A percentile compares a stretch with the other conserved stretches of the same genome.
phyloP scores from a whole-genome alignment of 2,329 filamentous ascomycete genomes.

The Verticillium tricorpus region DNA sequence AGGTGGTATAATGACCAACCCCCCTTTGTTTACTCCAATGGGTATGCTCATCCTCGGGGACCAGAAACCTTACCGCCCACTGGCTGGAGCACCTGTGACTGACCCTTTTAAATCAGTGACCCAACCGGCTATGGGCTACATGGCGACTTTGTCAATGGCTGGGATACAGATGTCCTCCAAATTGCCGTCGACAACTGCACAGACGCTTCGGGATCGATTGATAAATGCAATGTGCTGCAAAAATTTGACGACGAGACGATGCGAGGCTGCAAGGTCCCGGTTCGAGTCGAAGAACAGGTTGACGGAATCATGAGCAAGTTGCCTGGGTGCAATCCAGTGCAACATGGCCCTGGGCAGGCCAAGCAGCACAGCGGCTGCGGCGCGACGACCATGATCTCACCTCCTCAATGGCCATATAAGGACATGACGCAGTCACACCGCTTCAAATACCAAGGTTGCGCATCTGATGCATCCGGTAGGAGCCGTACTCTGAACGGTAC shows the following conservation, averaged over 20 bases:
- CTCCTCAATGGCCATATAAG: slow-evolving; percentile 33
- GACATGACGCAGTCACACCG: slow-evolving; percentile 35
- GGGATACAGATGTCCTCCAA: neutral
- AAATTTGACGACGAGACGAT: slow-evolving; percentile 34
- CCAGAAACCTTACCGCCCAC: neutral
- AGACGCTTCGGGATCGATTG: slow-evolving; percentile 53
- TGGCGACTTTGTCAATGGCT: slow-evolving; percentile 11
- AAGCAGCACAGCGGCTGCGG: slow-evolving; percentile 21
- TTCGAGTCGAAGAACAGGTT: slow-evolving; percentile 41
- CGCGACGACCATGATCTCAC: slow-evolving; percentile 30
- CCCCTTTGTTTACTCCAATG: slow-evolving; percentile 47
- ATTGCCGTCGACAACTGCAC: slow-evolving; percentile 64
- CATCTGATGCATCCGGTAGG: slow-evolving; percentile 22
- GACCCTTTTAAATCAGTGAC: neutral
- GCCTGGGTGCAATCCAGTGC: slow-evolving; percentile 50
- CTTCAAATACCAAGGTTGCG: slow-evolving; percentile 52
- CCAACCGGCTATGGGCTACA: slow-evolving; percentile 8
- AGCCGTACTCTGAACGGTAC: slow-evolving; percentile 24
- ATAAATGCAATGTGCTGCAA: slow-evolving; percentile 53
- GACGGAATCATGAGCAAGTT: slow-evolving; percentile 39
- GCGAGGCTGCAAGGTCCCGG: slow-evolving; percentile 44
- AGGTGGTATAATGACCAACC: slow-evolving; percentile 12
- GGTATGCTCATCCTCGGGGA: slow-evolving; percentile 22
- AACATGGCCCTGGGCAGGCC: slow-evolving; percentile 20
- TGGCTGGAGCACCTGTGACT: neutral